These are phyloP conservation scores for Colletotrichum cuscutae DNA, from an alignment of 2,329 filamentous ascomycete species.

Conservation along the genomic window DNA sequence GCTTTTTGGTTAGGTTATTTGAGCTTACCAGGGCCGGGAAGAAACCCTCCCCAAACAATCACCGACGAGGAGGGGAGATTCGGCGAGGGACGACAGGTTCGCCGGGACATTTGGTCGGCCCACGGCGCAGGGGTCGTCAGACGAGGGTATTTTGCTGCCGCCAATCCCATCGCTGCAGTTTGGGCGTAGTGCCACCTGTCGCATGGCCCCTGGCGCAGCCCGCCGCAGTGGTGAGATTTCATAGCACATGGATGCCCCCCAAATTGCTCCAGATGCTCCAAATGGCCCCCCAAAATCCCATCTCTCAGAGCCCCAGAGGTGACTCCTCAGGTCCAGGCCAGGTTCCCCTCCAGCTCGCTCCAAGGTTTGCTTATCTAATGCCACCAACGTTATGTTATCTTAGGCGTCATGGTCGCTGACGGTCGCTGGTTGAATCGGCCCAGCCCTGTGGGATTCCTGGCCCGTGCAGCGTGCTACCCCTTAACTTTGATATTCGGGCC, in stretches of 20 bases:
- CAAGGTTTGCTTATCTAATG: neutral
- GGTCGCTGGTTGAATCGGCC: neutral
- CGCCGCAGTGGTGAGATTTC: neutral
- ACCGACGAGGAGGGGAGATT: neutral
- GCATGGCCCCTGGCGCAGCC: constrained; percentile 1
- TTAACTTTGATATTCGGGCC: constrained; percentile 22
- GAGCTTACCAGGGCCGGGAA: neutral
- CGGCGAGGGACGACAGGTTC: too few relatives aligned
- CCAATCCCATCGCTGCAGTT: constrained; percentile 20
- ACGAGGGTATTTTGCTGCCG: constrained; percentile 18
- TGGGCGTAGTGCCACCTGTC: constrained; percentile 10
- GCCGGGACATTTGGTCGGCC: constrained; percentile 19
- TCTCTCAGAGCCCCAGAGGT: neutral
- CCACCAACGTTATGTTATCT: too few relatives aligned
- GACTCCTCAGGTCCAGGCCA: neutral
- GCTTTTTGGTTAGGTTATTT: neutral
- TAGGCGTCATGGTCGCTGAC: neutral
- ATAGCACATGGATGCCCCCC: neutral
- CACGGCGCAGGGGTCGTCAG: constrained; percentile 26
- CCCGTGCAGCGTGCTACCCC: constrained; percentile 25
- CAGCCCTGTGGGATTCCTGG: constrained; percentile 28
- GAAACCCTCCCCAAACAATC: neutral
- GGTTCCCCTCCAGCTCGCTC: neutral
- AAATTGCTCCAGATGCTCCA: neutral
- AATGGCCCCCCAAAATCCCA: neutral